Evolutionary conservation across 257 asterid genomes (phyloP).

Genomic region (Ehretia macrophylla): DNA sequence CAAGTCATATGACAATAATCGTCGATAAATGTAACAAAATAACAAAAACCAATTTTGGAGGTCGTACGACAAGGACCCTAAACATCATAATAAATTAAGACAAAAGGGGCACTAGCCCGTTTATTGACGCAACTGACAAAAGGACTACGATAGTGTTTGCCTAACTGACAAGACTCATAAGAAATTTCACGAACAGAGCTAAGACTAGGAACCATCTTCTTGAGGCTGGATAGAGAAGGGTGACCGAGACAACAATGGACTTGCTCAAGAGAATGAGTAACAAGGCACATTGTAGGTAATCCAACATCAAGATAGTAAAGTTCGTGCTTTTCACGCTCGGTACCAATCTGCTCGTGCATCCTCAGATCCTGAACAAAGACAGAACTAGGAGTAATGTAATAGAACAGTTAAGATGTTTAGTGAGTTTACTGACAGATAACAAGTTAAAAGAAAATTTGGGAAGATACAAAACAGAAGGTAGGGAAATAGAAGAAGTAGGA

Average conservation of each 20-base stretch:
- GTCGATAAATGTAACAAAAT: constrained; percentile 4
- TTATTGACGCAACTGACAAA: not conserved
- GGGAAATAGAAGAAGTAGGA: not conserved
- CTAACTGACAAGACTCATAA: not conserved
- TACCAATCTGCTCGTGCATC: not conserved
- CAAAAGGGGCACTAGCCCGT: not conserved
- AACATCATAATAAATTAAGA: not conserved
- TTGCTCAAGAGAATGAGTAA: not conserved
- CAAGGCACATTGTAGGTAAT: not conserved
- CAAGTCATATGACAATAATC: not conserved
- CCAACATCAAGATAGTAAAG: not conserved
- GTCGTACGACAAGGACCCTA: not conserved
- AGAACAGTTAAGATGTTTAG: not conserved
- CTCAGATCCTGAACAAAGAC: not conserved
- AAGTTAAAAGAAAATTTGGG: not conserved
- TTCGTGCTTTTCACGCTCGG: not conserved
- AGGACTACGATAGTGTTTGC: not conserved
- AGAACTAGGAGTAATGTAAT: not conserved
- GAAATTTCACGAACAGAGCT: too few species aligned
- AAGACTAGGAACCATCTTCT: too few species aligned
- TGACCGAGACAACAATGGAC: not conserved
- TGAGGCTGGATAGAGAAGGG: too few species aligned
- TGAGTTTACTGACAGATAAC: not conserved
- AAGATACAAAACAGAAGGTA: not conserved
- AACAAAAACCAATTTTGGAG: not conserved